These are phyloP conservation scores for Ganoderma multipileum DNA, from an alignment of 1,284 basidiomycete species.

Conservation along the genomic window DNA sequence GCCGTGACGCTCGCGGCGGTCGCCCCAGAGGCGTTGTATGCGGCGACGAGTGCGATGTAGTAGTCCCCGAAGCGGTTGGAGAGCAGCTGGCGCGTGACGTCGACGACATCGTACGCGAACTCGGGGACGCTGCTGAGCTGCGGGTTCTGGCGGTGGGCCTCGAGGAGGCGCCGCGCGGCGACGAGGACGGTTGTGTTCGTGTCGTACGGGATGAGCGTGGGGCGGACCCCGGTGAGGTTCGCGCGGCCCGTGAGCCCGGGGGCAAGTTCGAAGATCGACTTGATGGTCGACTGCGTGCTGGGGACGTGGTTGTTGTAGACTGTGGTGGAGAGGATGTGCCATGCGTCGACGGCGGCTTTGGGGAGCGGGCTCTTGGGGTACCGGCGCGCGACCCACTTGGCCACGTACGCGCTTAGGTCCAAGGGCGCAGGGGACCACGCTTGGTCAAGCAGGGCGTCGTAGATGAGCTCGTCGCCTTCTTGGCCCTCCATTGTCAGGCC, in stretches of 20 bases:
- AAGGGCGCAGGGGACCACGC: conserved; percentile 47
- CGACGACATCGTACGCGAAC: conserved; percentile 51
- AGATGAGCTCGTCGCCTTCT: conserved; percentile 53
- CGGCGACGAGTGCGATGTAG: conserved; percentile 41
- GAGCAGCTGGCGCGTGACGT: conserved; percentile 49
- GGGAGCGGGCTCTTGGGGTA: conserved; percentile 42
- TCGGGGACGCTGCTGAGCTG: conserved; percentile 40
- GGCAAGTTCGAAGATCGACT: conserved; percentile 48
- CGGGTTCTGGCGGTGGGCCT: conserved; percentile 35
- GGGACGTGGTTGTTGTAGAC: conserved; percentile 48
- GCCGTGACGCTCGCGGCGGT: conserved; percentile 32
- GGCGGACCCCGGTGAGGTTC: conserved; percentile 42
- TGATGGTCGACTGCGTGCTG: conserved; percentile 46
- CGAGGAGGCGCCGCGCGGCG: conserved; percentile 44
- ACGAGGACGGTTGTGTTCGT: conserved; percentile 46
- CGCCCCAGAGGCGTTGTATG: conserved; percentile 37
- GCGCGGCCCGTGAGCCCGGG: conserved; percentile 44
- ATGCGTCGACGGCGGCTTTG: conserved; percentile 41
- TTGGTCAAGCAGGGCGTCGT: conserved; percentile 51
- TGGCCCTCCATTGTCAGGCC: conserved; percentile 52
- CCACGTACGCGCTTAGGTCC: conserved; percentile 41
- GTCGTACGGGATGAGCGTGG: conserved; percentile 48
- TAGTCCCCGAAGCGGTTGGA: conserved; percentile 47
- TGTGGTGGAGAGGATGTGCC: conserved; percentile 46
- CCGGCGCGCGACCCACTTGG: conserved; percentile 45